phyloP scores from a whole-genome alignment of 2,329 filamentous ascomycete genomes.

The Fusarium foetens region DNA sequence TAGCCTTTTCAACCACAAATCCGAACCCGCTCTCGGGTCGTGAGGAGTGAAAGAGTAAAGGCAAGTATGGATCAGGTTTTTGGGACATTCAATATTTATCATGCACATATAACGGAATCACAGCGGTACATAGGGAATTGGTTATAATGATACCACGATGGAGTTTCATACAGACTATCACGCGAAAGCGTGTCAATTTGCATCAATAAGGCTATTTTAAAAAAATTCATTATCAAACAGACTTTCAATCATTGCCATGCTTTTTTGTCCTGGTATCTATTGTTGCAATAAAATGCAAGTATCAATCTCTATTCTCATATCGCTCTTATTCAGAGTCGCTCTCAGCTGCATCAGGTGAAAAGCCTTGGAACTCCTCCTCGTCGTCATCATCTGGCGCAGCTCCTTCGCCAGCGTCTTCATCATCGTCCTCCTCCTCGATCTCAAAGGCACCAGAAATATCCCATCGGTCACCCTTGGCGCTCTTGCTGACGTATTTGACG shows the following conservation, averaged over 20 bases:
- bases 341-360: slow-evolving; percentile 56
- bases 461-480: slow-evolving; percentile 89
- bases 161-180: slow-evolving; percentile 1
- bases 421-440: slow-evolving; percentile 67
- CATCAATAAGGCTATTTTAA: neutral
- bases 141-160: slow-evolving; percentile 28
- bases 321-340: slow-evolving; percentile 49
- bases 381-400: slow-evolving; percentile 54
- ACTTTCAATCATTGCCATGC: slow-evolving; percentile 14
- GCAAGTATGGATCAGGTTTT: neutral
- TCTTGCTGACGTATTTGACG: slow-evolving; percentile 91
- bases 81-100: neutral
- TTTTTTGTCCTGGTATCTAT: slow-evolving; percentile 38
- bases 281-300: slow-evolving; percentile 11
- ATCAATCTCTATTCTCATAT: slow-evolving; percentile 24
- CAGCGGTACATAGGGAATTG: slow-evolving; percentile 8
- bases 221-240: slow-evolving; percentile 6
- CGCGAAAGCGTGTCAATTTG: slow-evolving; percentile 5
- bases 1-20: slow-evolving; percentile 41
- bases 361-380: slow-evolving; percentile 68
- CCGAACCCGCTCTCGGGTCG: slow-evolving; percentile 35
- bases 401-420: slow-evolving; percentile 50
- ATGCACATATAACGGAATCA: slow-evolving; percentile 25
- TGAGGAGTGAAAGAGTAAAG: neutral
- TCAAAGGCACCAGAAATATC: slow-evolving; percentile 85